phyloP scores from a whole-genome alignment of 2,329 filamentous ascomycete genomes.

The Podosphaera xanthii region DNA sequence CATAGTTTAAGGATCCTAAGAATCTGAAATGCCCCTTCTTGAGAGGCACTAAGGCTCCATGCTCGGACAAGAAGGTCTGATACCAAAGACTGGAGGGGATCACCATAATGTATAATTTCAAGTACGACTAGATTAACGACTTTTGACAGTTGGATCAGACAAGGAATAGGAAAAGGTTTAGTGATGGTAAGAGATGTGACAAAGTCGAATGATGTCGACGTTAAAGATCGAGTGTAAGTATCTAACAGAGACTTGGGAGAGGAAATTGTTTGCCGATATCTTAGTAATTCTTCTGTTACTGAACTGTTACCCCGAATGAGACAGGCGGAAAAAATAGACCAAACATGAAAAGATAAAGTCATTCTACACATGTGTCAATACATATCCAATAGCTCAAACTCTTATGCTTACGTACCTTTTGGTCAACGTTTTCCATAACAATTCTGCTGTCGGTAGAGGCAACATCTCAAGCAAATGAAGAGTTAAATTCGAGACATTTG shows the following conservation, averaged over 20 bases:
- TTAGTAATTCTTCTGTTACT: conserved; percentile 6
- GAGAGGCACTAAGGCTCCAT: conserved; percentile 12
- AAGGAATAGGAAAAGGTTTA: conserved; percentile 7
- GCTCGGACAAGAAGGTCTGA: conserved; percentile 8
- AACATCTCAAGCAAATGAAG: conserved; percentile 7
- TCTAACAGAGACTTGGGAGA: conserved; percentile 8
- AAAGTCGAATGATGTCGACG: conserved; percentile 14
- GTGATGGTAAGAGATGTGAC: conserved; percentile 15
- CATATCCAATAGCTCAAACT: background rate
- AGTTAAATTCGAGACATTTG: conserved; percentile 8
- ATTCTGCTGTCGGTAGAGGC: conserved; percentile 6
- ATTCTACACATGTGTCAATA: conserved; percentile 6
- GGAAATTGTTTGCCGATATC: conserved; percentile 10
- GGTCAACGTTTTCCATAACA: conserved; percentile 9
- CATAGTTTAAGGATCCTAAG: conserved; percentile 15
- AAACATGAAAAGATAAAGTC: conserved; percentile 10
- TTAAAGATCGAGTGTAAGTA: conserved; percentile 11
- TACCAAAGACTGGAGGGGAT: background rate
- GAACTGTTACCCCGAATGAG: conserved; percentile 3
- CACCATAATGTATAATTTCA: conserved; percentile 10
- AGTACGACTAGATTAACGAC: conserved; percentile 14
- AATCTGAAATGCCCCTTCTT: conserved; percentile 12
- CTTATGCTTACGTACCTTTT: conserved; percentile 6
- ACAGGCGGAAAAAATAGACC: conserved; percentile 13
- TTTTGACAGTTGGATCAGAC: conserved; percentile 14